Evolutionary conservation across 2,329 filamentous ascomycete species (phyloP).

Genomic region (Elsinoe arachidis): DNA sequence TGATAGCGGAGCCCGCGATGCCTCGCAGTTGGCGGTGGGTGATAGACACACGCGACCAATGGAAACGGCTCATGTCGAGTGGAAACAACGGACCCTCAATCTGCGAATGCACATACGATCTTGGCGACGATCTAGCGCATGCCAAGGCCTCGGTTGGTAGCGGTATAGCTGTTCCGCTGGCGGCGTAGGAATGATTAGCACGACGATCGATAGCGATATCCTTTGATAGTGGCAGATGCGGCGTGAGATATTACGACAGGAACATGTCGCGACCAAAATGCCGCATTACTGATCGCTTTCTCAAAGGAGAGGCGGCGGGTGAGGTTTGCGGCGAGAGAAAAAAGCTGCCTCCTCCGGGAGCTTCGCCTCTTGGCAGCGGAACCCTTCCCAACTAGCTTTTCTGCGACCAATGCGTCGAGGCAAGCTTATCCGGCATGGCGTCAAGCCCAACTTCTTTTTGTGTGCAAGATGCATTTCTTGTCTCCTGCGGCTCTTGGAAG

Average conservation of each 20-base stretch:
- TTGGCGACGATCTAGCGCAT: constrained; percentile 8
- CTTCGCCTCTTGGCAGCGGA: constrained; percentile 5
- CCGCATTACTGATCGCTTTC: neutral
- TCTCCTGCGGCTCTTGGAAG: constrained; percentile 7
- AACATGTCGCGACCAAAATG: neutral
- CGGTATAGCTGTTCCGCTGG: neutral
- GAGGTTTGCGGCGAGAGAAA: neutral
- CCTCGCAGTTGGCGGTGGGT: neutral
- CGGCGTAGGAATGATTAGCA: neutral
- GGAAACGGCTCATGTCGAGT: neutral
- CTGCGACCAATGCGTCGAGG: neutral
- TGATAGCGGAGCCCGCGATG: constrained; percentile 10
- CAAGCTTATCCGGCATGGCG: constrained; percentile 10
- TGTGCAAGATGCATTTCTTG: neutral
- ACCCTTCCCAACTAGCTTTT: neutral
- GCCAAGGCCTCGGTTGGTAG: constrained; percentile 10
- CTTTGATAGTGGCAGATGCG: neutral
- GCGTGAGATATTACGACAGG: neutral
- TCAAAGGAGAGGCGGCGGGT: neutral
- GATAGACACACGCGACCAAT: constrained; percentile 12
- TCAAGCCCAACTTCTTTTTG: constrained; percentile 3
- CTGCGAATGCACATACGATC: constrained; percentile 7
- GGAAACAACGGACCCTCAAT: constrained; percentile 11
- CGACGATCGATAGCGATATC: neutral
- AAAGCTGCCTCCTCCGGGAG: neutral